Base-by-base conservation (phyloP, 176 grass and related monocot genomes). In the Thalia dealbata region DNA sequence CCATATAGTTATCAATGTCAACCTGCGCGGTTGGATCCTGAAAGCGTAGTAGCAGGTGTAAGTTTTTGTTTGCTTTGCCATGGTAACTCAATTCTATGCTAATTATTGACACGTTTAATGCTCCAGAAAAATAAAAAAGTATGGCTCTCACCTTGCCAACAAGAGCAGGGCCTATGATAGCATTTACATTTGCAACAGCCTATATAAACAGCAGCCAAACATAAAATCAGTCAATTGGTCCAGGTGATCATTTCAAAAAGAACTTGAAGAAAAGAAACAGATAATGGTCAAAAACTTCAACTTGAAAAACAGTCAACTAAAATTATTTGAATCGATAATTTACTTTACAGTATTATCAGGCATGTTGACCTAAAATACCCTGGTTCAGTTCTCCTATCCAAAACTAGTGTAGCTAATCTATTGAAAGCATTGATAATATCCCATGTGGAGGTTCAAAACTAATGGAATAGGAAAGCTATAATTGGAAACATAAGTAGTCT, bases 1-100 rank as follows among this genome's bases (percentile, higher is more conserved):
- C 92, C 92, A 96, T 96, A 54, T 79, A 91, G 64, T 92, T 96
- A 81, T 96, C 92, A 64, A 96, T 87, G 0, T 87, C 89, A 26
- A 64, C 50, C 59, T 96, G 92, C 35, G 86, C 67, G 15, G 84
- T 92, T 23, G 92, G 86, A 71, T 92, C 89, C 86, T 87, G 82
- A 18, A 76, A 59, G 52, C 29, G 6, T 42, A 78, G 29, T 78
- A 27, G 15, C 18, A 56, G 23, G 10, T 69, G 56, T 70, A 14
- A 61, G 19, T 26, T 61, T 75, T 24, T 38, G n/a, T 19, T 19
- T 54, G 8, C 19, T 44, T 44, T 12, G 6, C 62, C 21, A 50
- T 70, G 41, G 12, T 11, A 1, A 45, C 61, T 64, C n/a, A n/a
- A 45, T 46, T 18, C 23, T 29, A 46, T 3, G 0, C 8, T 27